phyloP scores from a whole-genome alignment of 768 basidiomycete species.

The Glaciozyma antarctica region DNA sequence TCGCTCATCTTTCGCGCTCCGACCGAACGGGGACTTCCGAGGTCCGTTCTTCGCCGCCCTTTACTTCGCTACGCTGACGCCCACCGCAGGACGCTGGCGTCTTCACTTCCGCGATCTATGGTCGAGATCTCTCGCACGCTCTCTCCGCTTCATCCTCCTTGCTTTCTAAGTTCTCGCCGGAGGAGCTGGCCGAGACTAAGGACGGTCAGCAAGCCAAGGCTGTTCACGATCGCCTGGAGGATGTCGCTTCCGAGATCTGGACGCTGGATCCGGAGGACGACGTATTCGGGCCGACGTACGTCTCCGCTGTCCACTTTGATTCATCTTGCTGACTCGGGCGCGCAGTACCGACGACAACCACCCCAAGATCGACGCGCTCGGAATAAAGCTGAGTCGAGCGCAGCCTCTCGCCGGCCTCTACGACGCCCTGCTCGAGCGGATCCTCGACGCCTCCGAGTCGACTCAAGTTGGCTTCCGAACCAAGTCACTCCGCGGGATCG shows the following conservation, averaged over 20 bases:
- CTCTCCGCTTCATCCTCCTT: background rate
- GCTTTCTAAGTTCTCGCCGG: background rate
- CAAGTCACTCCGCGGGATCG: constrained; percentile 81
- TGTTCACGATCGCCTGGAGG: background rate
- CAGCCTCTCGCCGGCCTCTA: constrained; percentile 71
- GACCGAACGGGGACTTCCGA: constrained; percentile 62
- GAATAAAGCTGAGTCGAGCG: constrained; percentile 66
- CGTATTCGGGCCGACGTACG: constrained; percentile 27
- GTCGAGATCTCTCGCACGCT: constrained; percentile 1
- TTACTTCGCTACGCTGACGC: background rate
- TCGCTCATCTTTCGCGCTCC: constrained; percentile 57
- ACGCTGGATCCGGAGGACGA: constrained; percentile 6
- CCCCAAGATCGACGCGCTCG: constrained; percentile 55
- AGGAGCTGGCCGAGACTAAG: background rate
- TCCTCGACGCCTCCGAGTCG: constrained; percentile 70
- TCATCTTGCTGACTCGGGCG: background rate
- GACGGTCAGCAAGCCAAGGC: background rate
- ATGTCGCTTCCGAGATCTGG: constrained; percentile 4
- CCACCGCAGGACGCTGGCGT: constrained; percentile 22
- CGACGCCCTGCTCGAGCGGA: constrained; percentile 68
- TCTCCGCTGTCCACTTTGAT: background rate
- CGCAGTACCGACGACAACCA: constrained; percentile 62
- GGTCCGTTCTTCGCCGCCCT: constrained; percentile 44
- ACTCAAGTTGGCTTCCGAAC: constrained; percentile 85
- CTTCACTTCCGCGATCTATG: constrained; percentile 20